phyloP scores from a whole-genome alignment of 345 rosid species.

The Lepidium sativum region DNA sequence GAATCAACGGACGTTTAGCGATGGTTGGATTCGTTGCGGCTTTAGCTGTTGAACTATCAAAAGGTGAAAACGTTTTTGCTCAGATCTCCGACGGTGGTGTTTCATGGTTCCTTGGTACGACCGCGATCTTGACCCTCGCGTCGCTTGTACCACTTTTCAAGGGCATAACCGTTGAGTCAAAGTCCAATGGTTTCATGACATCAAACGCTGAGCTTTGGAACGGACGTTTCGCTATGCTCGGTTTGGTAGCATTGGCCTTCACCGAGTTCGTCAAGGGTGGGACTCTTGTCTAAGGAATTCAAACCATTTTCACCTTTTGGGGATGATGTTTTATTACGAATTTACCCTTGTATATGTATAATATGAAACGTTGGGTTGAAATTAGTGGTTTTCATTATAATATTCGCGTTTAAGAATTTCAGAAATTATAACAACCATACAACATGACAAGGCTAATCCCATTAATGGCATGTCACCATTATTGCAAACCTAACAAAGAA shows the following conservation, averaged over 20 bases:
- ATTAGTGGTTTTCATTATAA: too few relatives aligned
- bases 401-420: background rate
- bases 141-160: constrained; percentile 51
- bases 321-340: background rate
- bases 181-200: constrained; percentile 54
- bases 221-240: constrained; percentile 79
- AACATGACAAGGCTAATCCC: background rate
- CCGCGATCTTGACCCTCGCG: constrained; percentile 48
- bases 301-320: background rate
- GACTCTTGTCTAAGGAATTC: constrained; percentile 30
- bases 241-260: constrained; percentile 64
- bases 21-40: constrained; percentile 83
- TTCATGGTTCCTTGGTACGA: constrained; percentile 50
- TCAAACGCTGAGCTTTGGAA: constrained; percentile 83
- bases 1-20: constrained; percentile 82
- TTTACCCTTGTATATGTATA: background rate
- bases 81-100: constrained; percentile 59
- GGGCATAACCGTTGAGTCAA: constrained; percentile 52
- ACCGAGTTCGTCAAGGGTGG: constrained; percentile 72
- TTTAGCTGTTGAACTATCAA: constrained; percentile 50
- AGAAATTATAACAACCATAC: background rate
- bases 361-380: background rate
- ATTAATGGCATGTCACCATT: background rate
- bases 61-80: constrained; percentile 53
- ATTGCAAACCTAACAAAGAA: background rate